phyloP scores from a whole-genome alignment of 192 early-diverging fungal genomes.

The Dissophora globulifera region DNA sequence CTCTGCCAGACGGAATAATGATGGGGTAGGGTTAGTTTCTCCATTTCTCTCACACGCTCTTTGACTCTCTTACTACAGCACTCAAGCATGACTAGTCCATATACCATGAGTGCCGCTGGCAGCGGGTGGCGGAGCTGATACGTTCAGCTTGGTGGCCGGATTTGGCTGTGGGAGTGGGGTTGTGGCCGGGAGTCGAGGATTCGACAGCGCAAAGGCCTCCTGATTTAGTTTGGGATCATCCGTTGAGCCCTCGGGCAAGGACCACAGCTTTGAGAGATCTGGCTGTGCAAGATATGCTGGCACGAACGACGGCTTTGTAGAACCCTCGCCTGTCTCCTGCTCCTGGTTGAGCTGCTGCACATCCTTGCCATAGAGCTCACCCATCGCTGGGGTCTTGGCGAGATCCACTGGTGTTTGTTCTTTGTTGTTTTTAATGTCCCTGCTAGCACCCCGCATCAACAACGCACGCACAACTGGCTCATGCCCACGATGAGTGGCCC shows the following conservation, averaged over 20 bases:
- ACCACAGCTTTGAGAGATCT: conserved; percentile 76
- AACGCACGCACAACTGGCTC: conserved; percentile 65
- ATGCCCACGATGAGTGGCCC: conserved; percentile 78
- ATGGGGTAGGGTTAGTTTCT: neutral
- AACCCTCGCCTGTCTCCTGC: conserved; percentile 13
- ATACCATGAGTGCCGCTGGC: neutral
- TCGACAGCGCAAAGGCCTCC: conserved; percentile 42
- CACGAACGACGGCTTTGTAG: conserved; percentile 53
- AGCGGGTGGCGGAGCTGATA: neutral
- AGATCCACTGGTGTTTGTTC: conserved; percentile 71
- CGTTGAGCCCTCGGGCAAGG: conserved; percentile 66
- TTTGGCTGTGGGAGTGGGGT: conserved; percentile 18
- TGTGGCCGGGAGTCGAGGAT: conserved; percentile 15
- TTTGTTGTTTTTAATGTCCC: conserved; percentile 65
- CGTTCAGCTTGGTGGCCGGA: neutral
- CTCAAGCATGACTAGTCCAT: no score
- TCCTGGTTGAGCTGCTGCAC: neutral
- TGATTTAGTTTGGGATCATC: conserved; percentile 54
- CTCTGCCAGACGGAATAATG: neutral
- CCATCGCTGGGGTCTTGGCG: conserved; percentile 60
- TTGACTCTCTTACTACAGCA: neutral
- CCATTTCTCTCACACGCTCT: neutral
- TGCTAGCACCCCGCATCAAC: conserved; percentile 73
- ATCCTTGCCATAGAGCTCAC: conserved; percentile 56
- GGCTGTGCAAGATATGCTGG: conserved; percentile 74